Percentiles rank a stretch among this genome's conserved stretches.
Evolutionary conservation across 1,139 yeast genomes (phyloP).

Genomic region (Taphrina confusa): DNA sequence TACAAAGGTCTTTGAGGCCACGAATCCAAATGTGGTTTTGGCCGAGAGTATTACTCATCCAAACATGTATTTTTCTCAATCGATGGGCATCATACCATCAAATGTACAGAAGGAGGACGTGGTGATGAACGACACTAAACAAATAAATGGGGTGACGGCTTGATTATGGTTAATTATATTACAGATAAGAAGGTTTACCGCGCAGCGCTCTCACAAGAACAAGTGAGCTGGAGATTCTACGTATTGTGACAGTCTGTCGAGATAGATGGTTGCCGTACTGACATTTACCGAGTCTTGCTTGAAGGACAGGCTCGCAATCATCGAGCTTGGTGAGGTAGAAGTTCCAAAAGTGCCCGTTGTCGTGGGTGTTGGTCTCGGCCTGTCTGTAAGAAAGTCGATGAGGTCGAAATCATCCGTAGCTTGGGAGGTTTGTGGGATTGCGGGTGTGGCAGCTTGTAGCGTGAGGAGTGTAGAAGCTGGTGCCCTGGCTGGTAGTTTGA

Average conservation of each 20-base stretch:
- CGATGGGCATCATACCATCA: slow-evolving; percentile 6
- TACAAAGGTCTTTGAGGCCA: slow-evolving; percentile 79
- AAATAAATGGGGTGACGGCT: not conserved
- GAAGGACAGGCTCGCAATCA: slow-evolving; percentile 29
- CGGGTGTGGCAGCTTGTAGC: slow-evolving; percentile 18
- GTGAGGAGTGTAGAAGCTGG: slow-evolving; percentile 10
- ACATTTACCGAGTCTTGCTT: slow-evolving; percentile 17
- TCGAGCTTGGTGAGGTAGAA: not conserved
- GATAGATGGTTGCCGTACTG: slow-evolving; percentile 15
- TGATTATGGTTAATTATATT: not conserved
- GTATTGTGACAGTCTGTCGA: slow-evolving; percentile 28
- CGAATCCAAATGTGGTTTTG: slow-evolving; percentile 53
- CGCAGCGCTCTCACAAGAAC: slow-evolving; percentile 5
- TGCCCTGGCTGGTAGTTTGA: slow-evolving; percentile 13
- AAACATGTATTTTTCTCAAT: slow-evolving; percentile 70
- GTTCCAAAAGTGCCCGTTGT: not conserved
- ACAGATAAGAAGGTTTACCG: slow-evolving; percentile 3
- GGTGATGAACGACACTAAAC: not conserved
- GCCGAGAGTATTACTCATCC: slow-evolving; percentile 73
- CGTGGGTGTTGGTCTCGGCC: not conserved
- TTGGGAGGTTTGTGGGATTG: not conserved
- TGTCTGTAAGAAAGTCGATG: slow-evolving; percentile 16
- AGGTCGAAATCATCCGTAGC: not conserved
- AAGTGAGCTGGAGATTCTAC: slow-evolving; percentile 28
- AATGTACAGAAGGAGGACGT: not conserved